Evolutionary conservation across 1,139 yeast genomes (phyloP), one percentile per base, ranked within the genome.

Genomic region (Kodamaea ohmeri): DNA sequence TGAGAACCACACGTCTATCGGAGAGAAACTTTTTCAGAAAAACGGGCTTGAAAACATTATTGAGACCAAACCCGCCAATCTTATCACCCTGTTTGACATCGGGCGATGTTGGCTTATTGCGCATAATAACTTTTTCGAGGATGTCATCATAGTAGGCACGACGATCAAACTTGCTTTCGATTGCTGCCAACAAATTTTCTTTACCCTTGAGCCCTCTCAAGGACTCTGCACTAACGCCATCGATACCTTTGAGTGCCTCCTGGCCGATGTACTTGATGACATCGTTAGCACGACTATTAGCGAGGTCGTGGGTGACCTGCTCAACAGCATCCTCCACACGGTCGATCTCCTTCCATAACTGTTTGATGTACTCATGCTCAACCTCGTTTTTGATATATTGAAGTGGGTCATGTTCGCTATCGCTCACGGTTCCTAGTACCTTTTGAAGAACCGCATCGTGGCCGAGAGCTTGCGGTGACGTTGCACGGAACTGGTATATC

Each of bases 1-100:
- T 41, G 4, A 59, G 42, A 3, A 46, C 42, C 7, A 55, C 50
- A 14, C 49, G 28, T 6, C 20, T 17, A 9, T 37, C 42, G 5
- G 16, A 21, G 18, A 40, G 37, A 34, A 32, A 50, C 17, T 42
- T 37, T 9, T 27, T 37, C 25, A 45, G 41, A 20, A 46, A 45
- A 9, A 29, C 18, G 11, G 49, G 48, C 19, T 39, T 42, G 36
- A 40, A 37, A 9, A 37, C 44, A 21, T 34, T 34, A 19, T 45
- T 39, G 29, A 36, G 38, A 18, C 40, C 30, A 21, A 37, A 41
- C 3, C 50, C 51, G 14, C 30, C 39, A 25, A 44, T 41, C 12
- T 20, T 24, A 25, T 27, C 39, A n/a, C 39, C 39, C 4, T 40
- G 37, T 9, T 39, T 25, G n/a, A 49, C 31, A 11, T 20, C 6